Evolutionary conservation across 176 grass and related monocot genomes (phyloP), one percentile per base, ranked within the genome.

Genomic region (Melocanna baccifera): DNA sequence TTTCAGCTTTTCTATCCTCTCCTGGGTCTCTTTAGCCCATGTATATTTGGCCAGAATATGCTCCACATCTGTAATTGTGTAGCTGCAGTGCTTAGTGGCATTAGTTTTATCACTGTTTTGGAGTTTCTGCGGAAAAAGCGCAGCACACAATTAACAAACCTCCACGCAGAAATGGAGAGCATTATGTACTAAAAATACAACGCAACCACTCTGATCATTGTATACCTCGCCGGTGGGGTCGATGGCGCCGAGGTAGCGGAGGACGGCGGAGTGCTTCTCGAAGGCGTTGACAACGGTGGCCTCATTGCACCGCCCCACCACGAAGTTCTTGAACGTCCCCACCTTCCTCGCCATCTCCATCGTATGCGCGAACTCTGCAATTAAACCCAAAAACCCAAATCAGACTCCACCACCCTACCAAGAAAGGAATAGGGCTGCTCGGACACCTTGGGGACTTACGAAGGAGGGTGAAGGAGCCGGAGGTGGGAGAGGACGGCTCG

Each of bases 11-110:
- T 71, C 74, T 53, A 98, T 87, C 83, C 88, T 98, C 86, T 83
- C 92, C 69, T 98, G 93, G 8, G 96, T 93, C 28, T 95, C 89
- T 81, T 94, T 98, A 37, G 96, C 93, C 96, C 96, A 98, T 51
- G 89, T 81, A 26, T 94, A 98, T 85, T 98, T 98, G 30, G 89
- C 91, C 45, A 98, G 75, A 65, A 95, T 89, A 67, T 97, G 92
- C 90, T 97, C 95, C 62, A 97, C 96, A 4, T 98, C 96, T 20
- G 91, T 73, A 85, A 95, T 95, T 19, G 93, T 95, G 81, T 89
- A 95, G 39, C 91, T 92, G 51, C 96, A 98, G 81, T 98, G 87
- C 84, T 98, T 95, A 32, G 81, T 87, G 30, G 89, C 93, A 52
- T 83, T 89, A 19, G 79, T 86, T 71, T 98, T 98, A 81, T 95